These are phyloP conservation scores for Colletotrichum sidae DNA, from an alignment of 2,329 filamentous ascomycete genomes.

Conservation along the genomic window DNA sequence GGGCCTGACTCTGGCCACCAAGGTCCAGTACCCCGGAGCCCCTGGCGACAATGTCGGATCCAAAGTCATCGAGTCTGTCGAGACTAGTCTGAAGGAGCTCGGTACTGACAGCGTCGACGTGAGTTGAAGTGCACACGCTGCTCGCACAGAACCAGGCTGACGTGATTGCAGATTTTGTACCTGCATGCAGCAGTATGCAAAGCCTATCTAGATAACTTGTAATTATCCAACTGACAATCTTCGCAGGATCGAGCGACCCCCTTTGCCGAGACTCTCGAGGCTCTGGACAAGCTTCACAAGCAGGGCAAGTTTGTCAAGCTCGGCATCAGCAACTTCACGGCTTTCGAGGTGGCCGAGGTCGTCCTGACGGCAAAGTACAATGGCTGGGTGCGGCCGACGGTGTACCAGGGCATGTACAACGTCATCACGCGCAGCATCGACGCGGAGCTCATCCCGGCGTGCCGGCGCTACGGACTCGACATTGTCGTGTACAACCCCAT, in stretches of 20 bases:
- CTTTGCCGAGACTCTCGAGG: constrained; percentile 83
- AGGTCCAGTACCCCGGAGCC: constrained; percentile 72
- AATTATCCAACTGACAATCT: constrained; percentile 4
- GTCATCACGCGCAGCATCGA: constrained; percentile 82
- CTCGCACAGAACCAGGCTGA: constrained; percentile 4
- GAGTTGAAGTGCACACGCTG: constrained; percentile 42
- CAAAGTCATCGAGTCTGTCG: constrained; percentile 73
- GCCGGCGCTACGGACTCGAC: constrained; percentile 80
- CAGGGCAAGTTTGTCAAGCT: constrained; percentile 86
- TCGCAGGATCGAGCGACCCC: constrained; percentile 69
- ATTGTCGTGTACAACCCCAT: constrained; percentile 87
- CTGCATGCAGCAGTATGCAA: constrained; percentile 72
- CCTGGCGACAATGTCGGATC: constrained; percentile 72
- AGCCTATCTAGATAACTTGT: neutral
- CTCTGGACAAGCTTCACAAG: constrained; percentile 84
- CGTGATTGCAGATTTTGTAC: constrained; percentile 70
- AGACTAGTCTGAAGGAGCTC: constrained; percentile 77
- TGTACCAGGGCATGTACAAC: constrained; percentile 93
- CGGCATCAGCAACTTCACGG: constrained; percentile 86
- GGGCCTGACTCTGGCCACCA: constrained; percentile 82
- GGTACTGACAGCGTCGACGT: constrained; percentile 79
- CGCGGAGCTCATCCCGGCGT: constrained; percentile 78
- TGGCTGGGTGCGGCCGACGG: constrained; percentile 83
- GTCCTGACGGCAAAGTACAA: constrained; percentile 82
- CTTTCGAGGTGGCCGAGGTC: constrained; percentile 89